Base-by-base conservation (phyloP, 805 yeast genomes). In the Vanderwaltozyma yarrowii region DNA sequence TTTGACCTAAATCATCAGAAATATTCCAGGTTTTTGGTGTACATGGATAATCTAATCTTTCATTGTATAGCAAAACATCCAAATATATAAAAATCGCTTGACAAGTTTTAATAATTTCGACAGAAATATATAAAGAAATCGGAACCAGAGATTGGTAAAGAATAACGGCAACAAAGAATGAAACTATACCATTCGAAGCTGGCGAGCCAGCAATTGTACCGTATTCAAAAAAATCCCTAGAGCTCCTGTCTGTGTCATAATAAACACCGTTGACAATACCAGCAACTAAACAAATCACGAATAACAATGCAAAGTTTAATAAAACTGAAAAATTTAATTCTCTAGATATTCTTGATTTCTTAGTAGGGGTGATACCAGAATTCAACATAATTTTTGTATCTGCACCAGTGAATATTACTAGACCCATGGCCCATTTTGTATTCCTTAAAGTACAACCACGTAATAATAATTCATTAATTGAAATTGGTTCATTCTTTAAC, bases 21-120 rank as follows among this genome's bases (percentile, higher is more conserved):
- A 83, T 82, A 52, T 75, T 79, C 94, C 94, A 83, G 0, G 88
- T 71, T 52, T 82, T 81, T 13, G 94, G 92, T 10, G 81, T 76
- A 57, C 94, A 83, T 3, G 92, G 89, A 50, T 76, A 82, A 56
- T 83, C 89, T 42, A 83, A 60, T 38, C 59, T 67, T 30, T 70
- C 74, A 50, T 80, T 77, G 55, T 82, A 83, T 76, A 83, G 75
- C 37, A 71, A 62, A 30, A 76, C 74, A 60, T 83, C 94, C 3
- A 85, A 78, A 50, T 76, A 80, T 39, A 83, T 83, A 65, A 83
- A 83, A 45, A 69, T 80, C 0, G 89, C 89, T 53, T 83, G 94
- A 0, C 82, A 79, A 0, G 92, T 79, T 54, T 82, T 82, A 56
- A 83, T 78, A 50, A 83, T 80, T 64, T 83, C 94, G 47, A 83